A percentile compares a stretch with the other conserved stretches of the same genome.
Evolutionary conservation across 176 grass and related monocot species (phyloP).

Genomic region (Cenchrus fungigraminus): DNA sequence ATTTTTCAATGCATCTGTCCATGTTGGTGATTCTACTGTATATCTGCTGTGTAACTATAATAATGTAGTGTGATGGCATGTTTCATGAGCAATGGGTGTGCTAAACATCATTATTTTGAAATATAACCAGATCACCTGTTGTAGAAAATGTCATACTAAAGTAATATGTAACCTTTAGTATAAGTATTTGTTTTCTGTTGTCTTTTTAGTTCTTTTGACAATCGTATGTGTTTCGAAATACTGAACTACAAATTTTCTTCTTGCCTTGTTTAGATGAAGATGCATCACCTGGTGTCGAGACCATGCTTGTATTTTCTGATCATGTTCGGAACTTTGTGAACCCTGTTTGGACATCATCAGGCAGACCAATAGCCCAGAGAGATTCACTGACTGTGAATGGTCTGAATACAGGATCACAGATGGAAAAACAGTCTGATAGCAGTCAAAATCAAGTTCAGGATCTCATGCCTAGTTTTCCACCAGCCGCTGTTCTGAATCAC

Average conservation of each 20-base stretch:
- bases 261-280: constrained; percentile 70
- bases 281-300: constrained; percentile 58
- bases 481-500: constrained; percentile 48
- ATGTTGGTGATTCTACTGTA: constrained; percentile 27
- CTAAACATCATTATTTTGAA: constrained; percentile 30
- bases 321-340: constrained; percentile 63
- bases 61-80: background rate
- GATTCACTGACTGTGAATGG: constrained; percentile 37
- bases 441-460: constrained; percentile 42
- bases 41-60: constrained; percentile 23
- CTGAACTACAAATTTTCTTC: constrained; percentile 15
- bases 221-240: constrained; percentile 33
- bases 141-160: constrained; percentile 3
- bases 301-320: constrained; percentile 56
- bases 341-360: constrained; percentile 48
- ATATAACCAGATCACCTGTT: constrained; percentile 11
- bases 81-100: constrained; percentile 1
- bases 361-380: constrained; percentile 39
- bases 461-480: constrained; percentile 39
- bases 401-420: constrained; percentile 35
- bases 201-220: constrained; percentile 26
- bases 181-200: constrained; percentile 11
- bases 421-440: constrained; percentile 26
- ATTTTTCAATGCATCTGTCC: constrained; percentile 19
- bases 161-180: constrained; percentile 1